Base-by-base conservation (phyloP, 1,284 basidiomycete genomes). In the Sporisorium reilianum region DNA sequence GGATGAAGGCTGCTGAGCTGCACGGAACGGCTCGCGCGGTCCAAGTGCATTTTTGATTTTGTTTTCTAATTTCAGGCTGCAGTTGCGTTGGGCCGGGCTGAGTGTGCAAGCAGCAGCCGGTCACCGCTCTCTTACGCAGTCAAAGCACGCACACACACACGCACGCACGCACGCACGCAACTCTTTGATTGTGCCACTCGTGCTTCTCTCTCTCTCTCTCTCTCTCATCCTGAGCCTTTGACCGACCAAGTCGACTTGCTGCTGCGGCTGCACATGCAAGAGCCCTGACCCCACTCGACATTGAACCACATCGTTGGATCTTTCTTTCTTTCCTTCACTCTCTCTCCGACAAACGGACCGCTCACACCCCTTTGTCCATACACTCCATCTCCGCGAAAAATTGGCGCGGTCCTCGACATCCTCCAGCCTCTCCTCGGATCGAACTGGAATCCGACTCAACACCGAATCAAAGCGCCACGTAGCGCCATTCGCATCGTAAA, bases 331-430 rank as follows among this genome's bases (percentile, higher is more conserved):
- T 26, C 44, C 23, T 26, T 25, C 28, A 5, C 6, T 46, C 20
- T 34, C 30, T 49, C 16, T 34, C n/a, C 34, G 14, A 11, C 46
- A 20, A 50, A 36, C 26, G 18, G n/a, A 18, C 22, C 48, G 16
- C 22, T 22, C 11, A 18, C 48, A 6, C 20, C 48, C 26, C 48
- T 50, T 25, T 36, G 20, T 16, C 18, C 32, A 36, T 50, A 50
- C 28, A n/a, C 5, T 18, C n/a, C 20, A 23, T 36, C 30, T 36
- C 32, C 12, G 7, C 0, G 5, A n/a, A 4, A 20, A 41, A 5
- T 25, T 25, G 48, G 32, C 48, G 36, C 48, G 48, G 32, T 18
- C 32, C 48, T 34, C 32, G 48, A 50, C 48, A 34, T 50, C 8
- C 14, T 36, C 8, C 14, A 49, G 26, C n/a, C n/a, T 48, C 28